Base-by-base conservation (phyloP, 768 basidiomycete genomes). In the Boletus subparvulus region DNA sequence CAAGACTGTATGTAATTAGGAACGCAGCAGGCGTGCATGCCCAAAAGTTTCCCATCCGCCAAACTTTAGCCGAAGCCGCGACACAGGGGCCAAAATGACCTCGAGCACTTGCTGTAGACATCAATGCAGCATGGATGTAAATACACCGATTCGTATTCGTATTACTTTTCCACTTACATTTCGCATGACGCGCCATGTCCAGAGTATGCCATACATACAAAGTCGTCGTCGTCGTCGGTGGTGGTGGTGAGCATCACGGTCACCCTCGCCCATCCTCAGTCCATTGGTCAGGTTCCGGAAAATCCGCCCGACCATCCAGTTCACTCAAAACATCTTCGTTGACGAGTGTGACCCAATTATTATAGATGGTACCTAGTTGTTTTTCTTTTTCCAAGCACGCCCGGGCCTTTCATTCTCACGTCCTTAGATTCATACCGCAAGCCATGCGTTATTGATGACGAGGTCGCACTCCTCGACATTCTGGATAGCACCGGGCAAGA, bases 401-500 rank as follows among this genome's bases (percentile, higher is more conserved):
- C n/a, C n/a, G n/a, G n/a, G n/a, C n/a, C 49, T 46, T 47, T 52
- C 39, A 45, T 40, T 36, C 32, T 35, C 45, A 40, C 37, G 28
- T 46, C 46, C 21, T 26, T 50, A 94, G 94, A 98, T 70, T 97
- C 94, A 44, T 98, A 98, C 77, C 82, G 96, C 62, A 98, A 97
- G 72, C 94, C 97, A 70, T 95, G 93, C 61, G 88, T 96, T 35
- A 94, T 98, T 62, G 95, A 98, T 74, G 95, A 96, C n/a, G 93
- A 98, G 74, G 92, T 97, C n/a, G 94, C 94, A 19, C 81, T 97
- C 48, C 85, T 97, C 55, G 95, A 98, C 70, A 95, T 98, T 51
- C 84, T 98, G 60, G 95, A 97, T 76, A 98, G 95, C 16, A 95
- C 95, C 51, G 95, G 95, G 36, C 95, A 98, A 74, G 96, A 98